Conservation (phyloP, 2,329 filamentous ascomycete species). For the Thyridium curvatum region DNA sequence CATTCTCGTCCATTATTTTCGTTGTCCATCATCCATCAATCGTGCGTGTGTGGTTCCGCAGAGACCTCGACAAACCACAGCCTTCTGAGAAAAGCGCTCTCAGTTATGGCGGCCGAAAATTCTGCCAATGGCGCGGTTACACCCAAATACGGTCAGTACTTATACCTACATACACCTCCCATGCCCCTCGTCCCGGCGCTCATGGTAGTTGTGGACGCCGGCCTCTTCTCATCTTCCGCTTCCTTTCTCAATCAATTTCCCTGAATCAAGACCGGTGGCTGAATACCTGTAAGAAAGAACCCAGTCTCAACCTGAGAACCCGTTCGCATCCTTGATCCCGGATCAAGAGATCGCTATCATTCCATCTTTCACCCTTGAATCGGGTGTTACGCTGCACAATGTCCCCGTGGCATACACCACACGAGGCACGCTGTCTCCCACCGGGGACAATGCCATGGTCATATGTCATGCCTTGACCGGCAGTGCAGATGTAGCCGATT, state of each 20-base stretch:
- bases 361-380: conserved; percentile 88
- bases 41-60: too few species aligned
- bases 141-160: conserved; percentile 12
- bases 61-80: too few species aligned
- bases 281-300: conserved; percentile 62
- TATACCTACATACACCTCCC: neutral
- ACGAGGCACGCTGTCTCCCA: conserved; percentile 51
- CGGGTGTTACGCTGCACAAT: conserved; percentile 77
- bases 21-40: too few species aligned
- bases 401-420: conserved; percentile 64
- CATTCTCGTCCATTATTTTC: too few species aligned
- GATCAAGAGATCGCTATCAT: conserved; percentile 84
- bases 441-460: conserved; percentile 63
- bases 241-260: conserved; percentile 1
- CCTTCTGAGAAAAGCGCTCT: too few species aligned
- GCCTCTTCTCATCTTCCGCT: conserved; percentile 4
- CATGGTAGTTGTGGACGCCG: too few species aligned
- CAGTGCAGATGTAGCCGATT: conserved; percentile 78
- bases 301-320: conserved; percentile 78
- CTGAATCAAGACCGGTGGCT: conserved; percentile 39
- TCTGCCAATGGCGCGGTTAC: conserved; percentile 6
- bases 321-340: conserved; percentile 77
- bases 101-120: too few species aligned
- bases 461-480: conserved; percentile 82
- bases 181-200: too few species aligned